Evolutionary conservation across 2,329 filamentous ascomycete genomes (phyloP).

Genomic region (Paecilomyces dactylethromorphus): DNA sequence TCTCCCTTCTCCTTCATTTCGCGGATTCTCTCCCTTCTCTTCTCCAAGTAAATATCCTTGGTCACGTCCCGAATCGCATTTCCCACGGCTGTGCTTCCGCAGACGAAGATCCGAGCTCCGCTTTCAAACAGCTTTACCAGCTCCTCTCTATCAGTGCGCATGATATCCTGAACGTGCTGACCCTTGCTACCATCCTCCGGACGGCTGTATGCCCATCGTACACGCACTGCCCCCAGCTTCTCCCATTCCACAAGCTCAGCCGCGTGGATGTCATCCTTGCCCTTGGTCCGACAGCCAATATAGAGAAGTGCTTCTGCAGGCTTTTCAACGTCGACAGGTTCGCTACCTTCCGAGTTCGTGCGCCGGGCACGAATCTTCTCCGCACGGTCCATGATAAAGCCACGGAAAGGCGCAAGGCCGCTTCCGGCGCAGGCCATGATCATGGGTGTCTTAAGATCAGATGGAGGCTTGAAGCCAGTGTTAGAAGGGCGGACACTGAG

Average conservation of each 20-base stretch:
- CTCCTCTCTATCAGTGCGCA: conserved; percentile 43
- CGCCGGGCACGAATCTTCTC: conserved; percentile 20
- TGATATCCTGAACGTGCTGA: conserved; percentile 47
- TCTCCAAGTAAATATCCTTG: conserved; percentile 26
- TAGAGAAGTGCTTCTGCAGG: conserved; percentile 29
- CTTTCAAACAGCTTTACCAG: conserved; percentile 39
- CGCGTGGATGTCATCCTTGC: conserved; percentile 30
- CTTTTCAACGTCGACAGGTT: conserved; percentile 7
- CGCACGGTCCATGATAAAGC: conserved; percentile 57
- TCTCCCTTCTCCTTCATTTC: conserved; percentile 26
- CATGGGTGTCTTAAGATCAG: conserved; percentile 27
- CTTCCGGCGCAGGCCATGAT: conserved; percentile 38
- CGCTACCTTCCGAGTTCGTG: conserved; percentile 6
- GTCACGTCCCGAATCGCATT: conserved; percentile 41
- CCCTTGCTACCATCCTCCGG: conserved; percentile 41
- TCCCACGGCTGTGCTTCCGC: conserved; percentile 52
- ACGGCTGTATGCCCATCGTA: conserved; percentile 56
- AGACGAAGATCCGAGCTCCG: conserved; percentile 57
- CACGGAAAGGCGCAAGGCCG: conserved; percentile 57
- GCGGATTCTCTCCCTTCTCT: conserved; percentile 22
- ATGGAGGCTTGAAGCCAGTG: conserved; percentile 29
- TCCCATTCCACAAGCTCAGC: conserved; percentile 50
- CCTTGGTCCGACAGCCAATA: conserved; percentile 28
- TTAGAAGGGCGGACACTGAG: conserved; percentile 29
- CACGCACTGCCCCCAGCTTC: conserved; percentile 51